A percentile compares a stretch with the other conserved stretches of the same genome.
phyloP scores from a whole-genome alignment of 257 asterid species.

The Capsicum pubescens region DNA sequence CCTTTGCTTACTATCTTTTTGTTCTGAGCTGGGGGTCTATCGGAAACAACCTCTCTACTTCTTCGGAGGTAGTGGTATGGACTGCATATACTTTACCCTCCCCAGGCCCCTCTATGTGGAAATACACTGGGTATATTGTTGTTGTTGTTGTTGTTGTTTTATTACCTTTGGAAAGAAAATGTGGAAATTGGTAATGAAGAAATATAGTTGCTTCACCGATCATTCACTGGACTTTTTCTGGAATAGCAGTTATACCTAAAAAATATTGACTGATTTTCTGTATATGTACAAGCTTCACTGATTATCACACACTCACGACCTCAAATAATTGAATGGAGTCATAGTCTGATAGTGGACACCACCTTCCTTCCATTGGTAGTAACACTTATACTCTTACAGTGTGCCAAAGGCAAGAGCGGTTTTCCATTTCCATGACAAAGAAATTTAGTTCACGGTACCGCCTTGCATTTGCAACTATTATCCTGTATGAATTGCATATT shows the following conservation, averaged over 20 bases:
- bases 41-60: too few relatives aligned
- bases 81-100: too few relatives aligned
- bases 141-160: not conserved
- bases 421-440: not conserved
- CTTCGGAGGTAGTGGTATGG: too few relatives aligned
- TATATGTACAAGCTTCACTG: not conserved
- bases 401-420: not conserved
- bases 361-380: not conserved
- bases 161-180: not conserved
- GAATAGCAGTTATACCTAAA: not conserved
- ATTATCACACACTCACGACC: not conserved
- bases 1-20: too few relatives aligned
- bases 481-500: not conserved
- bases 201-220: not conserved
- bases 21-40: too few relatives aligned
- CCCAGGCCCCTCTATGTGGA: too few relatives aligned
- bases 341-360: not conserved
- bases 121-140: too few relatives aligned
- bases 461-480: too few relatives aligned
- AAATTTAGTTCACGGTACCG: not conserved
- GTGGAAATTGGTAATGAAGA: not conserved
- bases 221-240: not conserved
- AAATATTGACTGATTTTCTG: slow-evolving; percentile 13
- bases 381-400: not conserved
- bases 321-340: not conserved